Evolutionary conservation across 768 basidiomycete genomes (phyloP).

Genomic region (Aureoboletus auriporus): DNA sequence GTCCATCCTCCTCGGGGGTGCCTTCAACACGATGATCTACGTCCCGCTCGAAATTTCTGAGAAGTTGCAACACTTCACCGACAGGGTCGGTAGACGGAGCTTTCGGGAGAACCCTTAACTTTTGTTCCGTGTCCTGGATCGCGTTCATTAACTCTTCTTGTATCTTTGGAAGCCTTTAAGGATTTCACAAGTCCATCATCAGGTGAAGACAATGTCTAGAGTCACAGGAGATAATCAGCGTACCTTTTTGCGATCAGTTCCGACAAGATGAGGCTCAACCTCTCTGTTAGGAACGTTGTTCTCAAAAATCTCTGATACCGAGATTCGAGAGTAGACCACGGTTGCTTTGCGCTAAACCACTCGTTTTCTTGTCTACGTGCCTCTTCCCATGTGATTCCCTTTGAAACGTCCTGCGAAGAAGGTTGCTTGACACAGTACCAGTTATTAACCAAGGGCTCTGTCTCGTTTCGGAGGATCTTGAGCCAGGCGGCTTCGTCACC

Average conservation of each 20-base stretch:
- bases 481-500: constrained; percentile 45
- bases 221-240: constrained; percentile 3
- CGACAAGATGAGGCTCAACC: constrained; percentile 57
- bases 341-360: constrained; percentile 50
- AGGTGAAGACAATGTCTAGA: not conserved
- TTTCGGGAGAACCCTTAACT: constrained; percentile 37
- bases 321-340: constrained; percentile 53
- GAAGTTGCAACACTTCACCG: constrained; percentile 48
- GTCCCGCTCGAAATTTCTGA: constrained; percentile 46
- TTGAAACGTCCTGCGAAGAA: constrained; percentile 19
- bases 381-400: constrained; percentile 45
- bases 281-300: constrained; percentile 52
- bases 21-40: constrained; percentile 48
- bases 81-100: constrained; percentile 54
- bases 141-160: constrained; percentile 51
- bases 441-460: constrained; percentile 25
- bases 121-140: constrained; percentile 36
- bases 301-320: constrained; percentile 50
- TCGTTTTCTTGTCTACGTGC: constrained; percentile 54
- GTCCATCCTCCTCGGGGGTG: constrained; percentile 45
- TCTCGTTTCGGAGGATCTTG: constrained; percentile 51
- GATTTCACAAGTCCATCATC: not conserved
- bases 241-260: constrained; percentile 61
- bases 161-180: constrained; percentile 55
- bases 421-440: constrained; percentile 43